A percentile compares a stretch with the other conserved stretches of the same genome.
These are phyloP conservation scores for Setaria viridis DNA, from an alignment of 202 grass and related monocot genomes.

Conservation along the genomic window DNA sequence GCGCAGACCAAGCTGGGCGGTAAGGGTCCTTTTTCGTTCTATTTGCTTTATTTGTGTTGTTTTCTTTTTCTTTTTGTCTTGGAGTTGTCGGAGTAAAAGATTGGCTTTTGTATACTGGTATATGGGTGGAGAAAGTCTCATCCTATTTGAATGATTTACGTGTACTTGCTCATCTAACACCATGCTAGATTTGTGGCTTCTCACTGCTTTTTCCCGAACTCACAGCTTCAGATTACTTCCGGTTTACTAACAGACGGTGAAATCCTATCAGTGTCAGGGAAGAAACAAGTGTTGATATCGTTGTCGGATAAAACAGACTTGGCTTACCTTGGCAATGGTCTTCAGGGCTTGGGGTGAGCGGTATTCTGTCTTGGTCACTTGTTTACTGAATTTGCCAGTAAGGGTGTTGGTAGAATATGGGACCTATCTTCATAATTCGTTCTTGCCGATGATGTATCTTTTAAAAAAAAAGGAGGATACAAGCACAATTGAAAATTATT, in stretches of 20 bases:
- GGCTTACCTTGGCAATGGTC: slow-evolving; percentile 71
- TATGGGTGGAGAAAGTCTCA: background rate
- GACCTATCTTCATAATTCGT: background rate
- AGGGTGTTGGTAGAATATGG: background rate
- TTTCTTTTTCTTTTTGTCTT: background rate
- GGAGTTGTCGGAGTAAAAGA: background rate
- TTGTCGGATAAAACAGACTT: slow-evolving; percentile 79
- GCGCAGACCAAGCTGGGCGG: background rate
- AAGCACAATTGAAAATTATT: background rate
- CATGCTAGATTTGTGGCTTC: slow-evolving; percentile 23
- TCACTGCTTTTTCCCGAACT: background rate
- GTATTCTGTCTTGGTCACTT: background rate
- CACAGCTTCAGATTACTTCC: background rate
- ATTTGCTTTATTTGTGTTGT: background rate
- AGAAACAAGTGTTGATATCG: slow-evolving; percentile 86
- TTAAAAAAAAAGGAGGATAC: background rate
- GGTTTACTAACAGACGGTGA: background rate
- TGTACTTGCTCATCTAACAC: background rate
- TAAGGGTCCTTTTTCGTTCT: background rate
- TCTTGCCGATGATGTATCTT: background rate
- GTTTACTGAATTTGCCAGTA: background rate
- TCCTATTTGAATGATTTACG: background rate
- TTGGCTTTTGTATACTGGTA: background rate
- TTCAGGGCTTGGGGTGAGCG: slow-evolving; percentile 77
- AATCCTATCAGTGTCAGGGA: slow-evolving; percentile 40